Evolutionary conservation across 164 flowering plant genomes (phyloP), one percentile per base, ranked within the genome.

Genomic region (Brasenia schreberi): DNA sequence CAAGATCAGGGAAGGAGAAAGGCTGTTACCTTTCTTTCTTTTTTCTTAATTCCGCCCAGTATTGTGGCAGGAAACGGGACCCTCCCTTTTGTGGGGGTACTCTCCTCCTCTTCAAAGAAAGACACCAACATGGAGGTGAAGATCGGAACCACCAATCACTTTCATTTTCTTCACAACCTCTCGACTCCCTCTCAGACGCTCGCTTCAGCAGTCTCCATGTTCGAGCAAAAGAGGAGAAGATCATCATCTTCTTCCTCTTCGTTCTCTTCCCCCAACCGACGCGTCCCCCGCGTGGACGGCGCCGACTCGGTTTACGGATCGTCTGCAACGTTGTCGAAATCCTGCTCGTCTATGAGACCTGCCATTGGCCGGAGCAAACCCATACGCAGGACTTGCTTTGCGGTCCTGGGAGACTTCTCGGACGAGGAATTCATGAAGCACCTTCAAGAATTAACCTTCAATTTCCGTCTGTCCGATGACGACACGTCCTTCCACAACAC

Each of bases 401-500:
- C 85, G 1, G 79, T 71, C 59, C 71, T 81, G 10, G 85, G 82
- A 44, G 17, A 82, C 2, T 86, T 78, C 63, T 81, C 90, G 11
- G 96, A 92, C 58, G 90, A 89, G 56, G 94, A 86, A 43, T 87
- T 87, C 67, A 77, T 84, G 0, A 77, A 72, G 71, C 64, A 74
- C 56, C 77, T 89, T 68, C 81, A 82, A 17, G 92, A 89, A 45
- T 68, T 87, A 65, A 84, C 89, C 0, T 56, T 70, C 5, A 81
- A 71, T 43, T 86, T 89, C 73, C 77, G 84, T 17, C 27, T 81
- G 6, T 69, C 81, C 0, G 77, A 68, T 27, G 87, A 76, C 3
- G 79, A 63, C 68, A 49, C 18, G 23, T 7, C 45, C 64, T 66
- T 43, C 59, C 23, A 60, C 17, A 18, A 7, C 69, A 10, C 4